Base-by-base conservation (phyloP, 2,329 filamentous ascomycete genomes). In the Cordyceps farinosa region DNA sequence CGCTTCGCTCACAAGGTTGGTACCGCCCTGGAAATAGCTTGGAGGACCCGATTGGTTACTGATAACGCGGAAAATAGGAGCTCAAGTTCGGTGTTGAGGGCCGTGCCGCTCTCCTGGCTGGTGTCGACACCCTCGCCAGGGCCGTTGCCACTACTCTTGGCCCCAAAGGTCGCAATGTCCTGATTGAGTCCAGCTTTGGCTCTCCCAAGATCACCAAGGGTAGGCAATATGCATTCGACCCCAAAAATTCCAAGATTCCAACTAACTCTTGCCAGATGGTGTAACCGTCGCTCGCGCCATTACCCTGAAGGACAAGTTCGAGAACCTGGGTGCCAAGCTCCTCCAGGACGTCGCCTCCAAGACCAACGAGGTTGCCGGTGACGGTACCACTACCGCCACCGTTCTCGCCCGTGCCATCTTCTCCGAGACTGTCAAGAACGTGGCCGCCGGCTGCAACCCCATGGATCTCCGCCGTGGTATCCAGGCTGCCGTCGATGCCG, bases 191-290 rank as follows among this genome's bases (percentile, higher is more conserved):
- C 67, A 92, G 91, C 84, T 99, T 97, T 75, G 95, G 95, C 78
- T 97, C 95, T 54, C 95, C 95, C 73, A 99, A 99, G 87, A 99
- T 99, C 80, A 99, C 95, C 73, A 99, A 99, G 85, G 94, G 94
- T 97, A 83, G 67, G 84, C 69, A 27, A 27, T 13, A 48, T 7
- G 5, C 15, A 27, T 9, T 17, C 5, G 7, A 9, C 5, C 7
- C 3, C 22, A 10, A 34, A 22, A 44, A 15, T 11, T 13, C 4
- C 42, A 10, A 32, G 15, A n/a, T 36, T n/a, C 10, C 7, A 9
- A 17, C 48, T 63, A 48, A 65, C 22, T 29, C 10, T 15, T 13
- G 15, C 22, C 32, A 93, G 90, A 95, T 79, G 91, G 91, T 87
- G 91, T 95, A 53, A 93, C 90, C 71, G 91, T 95, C 71, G 91